phyloP scores from a whole-genome alignment of 257 asterid genomes.

The Petunia axillaris region DNA sequence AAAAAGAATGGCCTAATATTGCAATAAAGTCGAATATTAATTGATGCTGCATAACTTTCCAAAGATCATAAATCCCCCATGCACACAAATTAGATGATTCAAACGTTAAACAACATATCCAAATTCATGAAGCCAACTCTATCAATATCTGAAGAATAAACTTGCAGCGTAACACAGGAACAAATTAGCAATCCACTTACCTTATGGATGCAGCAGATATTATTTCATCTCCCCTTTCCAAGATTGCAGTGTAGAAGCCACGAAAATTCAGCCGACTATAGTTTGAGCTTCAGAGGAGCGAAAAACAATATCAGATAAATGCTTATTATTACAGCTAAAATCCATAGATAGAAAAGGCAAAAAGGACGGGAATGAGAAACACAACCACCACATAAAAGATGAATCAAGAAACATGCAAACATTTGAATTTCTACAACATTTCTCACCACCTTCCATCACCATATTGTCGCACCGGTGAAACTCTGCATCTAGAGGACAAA shows the following conservation, averaged over 20 bases:
- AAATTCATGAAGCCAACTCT: slow-evolving; percentile 11
- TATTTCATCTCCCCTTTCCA: slow-evolving; percentile 94
- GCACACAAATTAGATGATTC: not conserved
- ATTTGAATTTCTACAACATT: not conserved
- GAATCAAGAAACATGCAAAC: not conserved
- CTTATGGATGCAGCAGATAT: slow-evolving; percentile 89
- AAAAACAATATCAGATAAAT: slow-evolving; percentile 10
- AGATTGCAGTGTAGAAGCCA: slow-evolving; percentile 80
- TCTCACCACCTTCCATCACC: slow-evolving; percentile 8
- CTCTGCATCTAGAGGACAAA: slow-evolving; percentile 23
- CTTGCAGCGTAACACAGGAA: slow-evolving; percentile 1
- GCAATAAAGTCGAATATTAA: not conserved
- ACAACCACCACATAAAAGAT: not conserved
- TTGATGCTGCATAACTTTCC: not conserved
- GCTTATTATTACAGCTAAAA: slow-evolving; percentile 13
- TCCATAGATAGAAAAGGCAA: not conserved
- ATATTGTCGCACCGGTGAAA: not conserved
- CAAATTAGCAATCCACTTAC: slow-evolving; percentile 36
- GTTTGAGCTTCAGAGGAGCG: slow-evolving; percentile 58
- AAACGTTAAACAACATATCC: slow-evolving; percentile 11
- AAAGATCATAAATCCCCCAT: slow-evolving; percentile 13
- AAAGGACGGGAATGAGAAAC: not conserved
- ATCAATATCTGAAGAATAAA: slow-evolving; percentile 11
- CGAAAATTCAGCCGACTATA: slow-evolving; percentile 76
- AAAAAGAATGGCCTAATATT: slow-evolving; percentile 13